Evolutionary conservation across 176 grass and related monocot species (phyloP).

Genomic region (Carex cristatella): DNA sequence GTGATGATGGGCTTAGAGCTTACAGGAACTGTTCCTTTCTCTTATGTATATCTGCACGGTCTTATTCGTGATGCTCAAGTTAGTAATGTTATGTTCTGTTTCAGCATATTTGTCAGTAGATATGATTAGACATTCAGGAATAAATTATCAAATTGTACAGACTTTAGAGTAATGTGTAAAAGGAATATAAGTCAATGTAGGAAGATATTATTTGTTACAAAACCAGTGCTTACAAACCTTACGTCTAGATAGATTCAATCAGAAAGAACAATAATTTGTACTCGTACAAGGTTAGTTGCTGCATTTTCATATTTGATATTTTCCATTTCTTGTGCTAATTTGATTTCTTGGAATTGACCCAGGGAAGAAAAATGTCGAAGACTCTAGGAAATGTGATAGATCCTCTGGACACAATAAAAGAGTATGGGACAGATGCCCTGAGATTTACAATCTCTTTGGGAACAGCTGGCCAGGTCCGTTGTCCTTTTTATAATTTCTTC

Average conservation of each 20-base stretch:
- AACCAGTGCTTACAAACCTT: not conserved
- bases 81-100: conserved; percentile 32
- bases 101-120: conserved; percentile 6
- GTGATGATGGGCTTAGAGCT: conserved; percentile 99
- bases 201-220: not conserved
- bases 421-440: conserved; percentile 93
- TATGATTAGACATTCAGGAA: not conserved
- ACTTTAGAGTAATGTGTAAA: not conserved
- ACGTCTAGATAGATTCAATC: not conserved
- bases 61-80: conserved; percentile 94
- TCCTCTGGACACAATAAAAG: conserved; percentile 91
- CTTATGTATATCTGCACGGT: conserved; percentile 96
- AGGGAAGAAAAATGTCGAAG: conserved; percentile 99
- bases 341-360: conserved; percentile 11
- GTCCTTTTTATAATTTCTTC: conserved; percentile 5
- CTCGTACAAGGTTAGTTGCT: not conserved
- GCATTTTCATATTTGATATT: not conserved
- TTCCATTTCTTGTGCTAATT: conserved; percentile 1
- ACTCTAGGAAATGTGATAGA: conserved; percentile 97
- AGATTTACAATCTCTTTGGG: conserved; percentile 95
- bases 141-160: not conserved
- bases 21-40: conserved; percentile 78
- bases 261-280: not conserved
- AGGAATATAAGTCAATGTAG: not conserved
- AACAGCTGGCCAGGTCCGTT: conserved; percentile 82